Conservation (phyloP, 1,284 basidiomycete genomes). For the Ceratobasidium sp. region DNA sequence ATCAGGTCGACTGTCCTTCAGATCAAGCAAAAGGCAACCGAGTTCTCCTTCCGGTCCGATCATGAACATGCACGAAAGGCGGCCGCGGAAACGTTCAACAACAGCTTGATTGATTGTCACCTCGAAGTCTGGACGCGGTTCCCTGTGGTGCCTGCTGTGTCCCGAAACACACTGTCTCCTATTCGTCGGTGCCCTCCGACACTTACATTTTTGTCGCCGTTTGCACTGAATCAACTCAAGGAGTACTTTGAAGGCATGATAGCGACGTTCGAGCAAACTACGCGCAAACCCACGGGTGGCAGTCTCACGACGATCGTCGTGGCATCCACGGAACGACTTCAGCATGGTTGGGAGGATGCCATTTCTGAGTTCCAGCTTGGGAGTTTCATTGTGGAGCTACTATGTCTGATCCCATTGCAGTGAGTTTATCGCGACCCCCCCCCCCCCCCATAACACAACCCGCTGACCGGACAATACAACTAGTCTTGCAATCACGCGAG, state of each 20-base stretch:
- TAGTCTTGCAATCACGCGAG: constrained; percentile 59
- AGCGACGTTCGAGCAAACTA: constrained; percentile 31
- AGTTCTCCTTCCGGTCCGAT: constrained; percentile 56
- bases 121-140: constrained; percentile 39
- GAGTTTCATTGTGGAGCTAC: constrained; percentile 28
- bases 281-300: constrained; percentile 29
- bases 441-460: neutral
- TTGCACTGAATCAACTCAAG: constrained; percentile 47
- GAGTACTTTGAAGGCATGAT: constrained; percentile 40
- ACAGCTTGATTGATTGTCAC: constrained; percentile 63
- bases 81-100: constrained; percentile 49
- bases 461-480: neutral
- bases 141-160: constrained; percentile 55
- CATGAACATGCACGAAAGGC: neutral
- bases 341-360: neutral
- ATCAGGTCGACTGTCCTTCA: constrained; percentile 56
- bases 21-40: constrained; percentile 61
- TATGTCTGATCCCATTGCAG: constrained; percentile 32
- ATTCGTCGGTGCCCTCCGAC: constrained; percentile 46
- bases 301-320: constrained; percentile 3
- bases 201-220: constrained; percentile 56
- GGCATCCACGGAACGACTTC: neutral
- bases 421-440: neutral
- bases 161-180: constrained; percentile 52
- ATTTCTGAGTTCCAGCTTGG: constrained; percentile 12